Evolutionary conservation across 2,329 filamentous ascomycete species (phyloP), one percentile per base, ranked within the genome.

Genomic region (Penicillium capsulatum): DNA sequence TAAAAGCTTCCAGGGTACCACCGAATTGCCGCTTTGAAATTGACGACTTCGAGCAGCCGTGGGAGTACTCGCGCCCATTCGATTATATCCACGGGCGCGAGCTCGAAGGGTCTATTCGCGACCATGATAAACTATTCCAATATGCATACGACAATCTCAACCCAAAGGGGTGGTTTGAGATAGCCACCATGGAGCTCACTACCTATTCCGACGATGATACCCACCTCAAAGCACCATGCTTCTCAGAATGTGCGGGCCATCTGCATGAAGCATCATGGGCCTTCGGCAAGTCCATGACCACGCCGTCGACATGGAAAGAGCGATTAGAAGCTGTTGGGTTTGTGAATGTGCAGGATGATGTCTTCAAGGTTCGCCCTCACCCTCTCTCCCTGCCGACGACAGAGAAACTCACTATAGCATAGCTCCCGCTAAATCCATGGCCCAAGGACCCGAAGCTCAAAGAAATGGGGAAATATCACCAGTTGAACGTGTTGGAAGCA

Each of bases 141-240:
- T 56, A 57, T 28, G 55, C 50, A 3, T 45, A 44, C n/a, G 36
- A 51, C 8, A 53, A 54, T 17, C 44, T 61, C 5, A 54, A 50
- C 8, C 58, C 57, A 3, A 48, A 48, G 7, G 59, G 59, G 14
- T 61, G 51, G 45, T 47, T 61, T 16, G 59, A 61, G 34, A 54
- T 61, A 14, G 42, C 89, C 7, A 83, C 77, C 10, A 83, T 96
- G 39, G 90, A 96, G 64, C 84, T 95, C 61, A 94, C 95, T 63
- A 95, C 90, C 0, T 90, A 95, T 63, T 94, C 89, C 14, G 59
- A 61, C n/a, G 58, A 63, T 33, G 51, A 29, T 1, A 61, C 58
- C 5, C 58, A 62, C 32, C 43, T 56, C 9, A 43, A 47, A 4
- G 60, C 59, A 13, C 48, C 40, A 3, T 48, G 40, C 11, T 16